phyloP scores from a whole-genome alignment of 345 rosid species.

The Microthlaspi erraticum region DNA sequence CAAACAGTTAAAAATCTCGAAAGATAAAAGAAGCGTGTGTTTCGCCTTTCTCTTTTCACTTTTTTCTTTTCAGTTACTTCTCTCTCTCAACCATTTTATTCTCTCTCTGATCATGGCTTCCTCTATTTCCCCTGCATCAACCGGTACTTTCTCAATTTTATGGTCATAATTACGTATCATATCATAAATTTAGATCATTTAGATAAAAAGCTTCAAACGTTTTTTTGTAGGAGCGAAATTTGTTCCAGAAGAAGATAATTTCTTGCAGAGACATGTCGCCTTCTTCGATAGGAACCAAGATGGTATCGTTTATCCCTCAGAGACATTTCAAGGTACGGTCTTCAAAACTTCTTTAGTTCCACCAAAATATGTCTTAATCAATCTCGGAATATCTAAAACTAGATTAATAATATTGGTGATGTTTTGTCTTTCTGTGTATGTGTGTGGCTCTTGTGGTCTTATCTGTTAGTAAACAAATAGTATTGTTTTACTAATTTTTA shows the following conservation, averaged over 20 bases:
- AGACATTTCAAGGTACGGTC: conserved; percentile 67
- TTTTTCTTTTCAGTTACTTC: background rate
- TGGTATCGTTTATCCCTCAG: conserved; percentile 79
- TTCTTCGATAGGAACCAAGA: conserved; percentile 84
- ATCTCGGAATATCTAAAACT: background rate
- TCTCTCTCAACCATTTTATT: conserved; percentile 10
- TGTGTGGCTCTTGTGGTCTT: conserved; percentile 26
- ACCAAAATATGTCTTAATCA: conserved; percentile 13
- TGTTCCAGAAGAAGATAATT: conserved; percentile 49
- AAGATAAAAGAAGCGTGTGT: conserved; percentile 30
- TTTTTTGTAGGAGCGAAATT: conserved; percentile 31
- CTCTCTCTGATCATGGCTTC: conserved; percentile 39
- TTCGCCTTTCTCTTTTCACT: conserved; percentile 24
- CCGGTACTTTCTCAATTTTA: conserved; percentile 25
- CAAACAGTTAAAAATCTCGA: background rate
- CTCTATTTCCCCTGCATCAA: conserved; percentile 14
- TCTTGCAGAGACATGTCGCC: conserved; percentile 76
- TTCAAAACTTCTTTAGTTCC: background rate
- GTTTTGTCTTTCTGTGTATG: background rate
- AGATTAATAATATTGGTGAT: background rate
- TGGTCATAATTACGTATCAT: background rate
- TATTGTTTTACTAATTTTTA: background rate
- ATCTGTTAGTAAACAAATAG: background rate
- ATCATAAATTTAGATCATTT: background rate
- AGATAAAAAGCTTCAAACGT: background rate